Base-by-base conservation (phyloP, 2,329 filamentous ascomycete species). In the Daldinia eschscholtzii region DNA sequence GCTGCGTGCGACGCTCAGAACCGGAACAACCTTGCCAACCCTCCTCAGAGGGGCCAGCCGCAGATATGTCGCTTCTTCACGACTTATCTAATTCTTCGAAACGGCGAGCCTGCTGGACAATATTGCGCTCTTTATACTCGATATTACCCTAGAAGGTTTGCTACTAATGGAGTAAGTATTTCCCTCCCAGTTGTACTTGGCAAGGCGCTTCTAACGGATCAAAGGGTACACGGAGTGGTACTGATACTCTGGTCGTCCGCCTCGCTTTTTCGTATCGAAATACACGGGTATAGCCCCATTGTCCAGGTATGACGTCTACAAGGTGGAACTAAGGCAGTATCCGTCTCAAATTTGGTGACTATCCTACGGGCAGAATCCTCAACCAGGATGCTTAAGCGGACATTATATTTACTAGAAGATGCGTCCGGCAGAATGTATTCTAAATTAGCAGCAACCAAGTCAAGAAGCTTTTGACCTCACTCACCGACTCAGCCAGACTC, bases 41-140 rank as follows among this genome's bases (percentile, higher is more conserved):
- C 76, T 2, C 70, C 74, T 3, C 10, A 53, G 1, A 46, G 57
- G 4, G 76, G 74, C 2, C 41, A 64, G 46, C 73, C 74, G 42
- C 71, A 72, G 72, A 73, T 75, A 39, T 78, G 76, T 58, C 72
- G 70, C 15, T 80, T 79, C 76, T 80, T 82, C 73, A 80, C 80
- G 57, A 74, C 78, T 0, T 83, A 80, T 66, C 72, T 83, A 58
- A 65, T 81, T 28, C 75, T 77, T 65, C 78, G 78, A 74, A 81
- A 82, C 66, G 78, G 78, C 13, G 59, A 65, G 33, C 73, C 79
- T 1, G 65, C 77, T 30, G 80, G 80, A n/a, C 78, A 79, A 12
- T 78, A 80, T 67, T 83, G 81, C 70, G 71, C 76, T 33, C 63
- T 83, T 52, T 83, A 81, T 73, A 78, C 74, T n/a, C 71, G 75